Evolutionary conservation across 176 grass and related monocot genomes (phyloP), one percentile per base, ranked within the genome.

Genomic region (Aegilops longissima): DNA sequence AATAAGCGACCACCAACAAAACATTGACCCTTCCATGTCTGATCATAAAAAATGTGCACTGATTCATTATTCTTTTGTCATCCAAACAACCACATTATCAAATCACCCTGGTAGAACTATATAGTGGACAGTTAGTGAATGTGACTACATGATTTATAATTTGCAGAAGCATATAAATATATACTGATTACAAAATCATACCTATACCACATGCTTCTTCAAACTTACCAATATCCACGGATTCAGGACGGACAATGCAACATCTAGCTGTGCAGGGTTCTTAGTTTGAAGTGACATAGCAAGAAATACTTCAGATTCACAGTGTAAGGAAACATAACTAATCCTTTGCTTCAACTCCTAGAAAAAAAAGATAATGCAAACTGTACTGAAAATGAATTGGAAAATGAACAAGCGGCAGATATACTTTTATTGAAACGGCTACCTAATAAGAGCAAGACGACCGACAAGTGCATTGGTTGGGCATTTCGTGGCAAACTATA

Each of bases 401-500:
- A 27, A 27, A 27, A 27, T 27, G 27, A 27, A 27, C 27, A 27
- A 27, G 27, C 27, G 27, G 27, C 27, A 27, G 27, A 27, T 27
- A 27, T 27, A 27, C 27, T 27, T 27, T 27, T 27, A 27, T 27
- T 27, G 27, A 27, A 27, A 27, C 27, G 27, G 27, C 27, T 27
- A 27, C 27, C 27, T 27, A 27, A 27, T 27, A 27, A 27, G 27
- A 27, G 27, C 27, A 27, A 27, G 27, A 27, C 27, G 27, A 70
- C 95, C 91, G 86, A 92, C 67, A 51, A 98, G 95, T 2, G 93
- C 93, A 77, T 98, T 95, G 12, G 86, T 84, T 70, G 95, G 93
- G 83, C 83, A 92, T 71, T 98, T 98, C 16, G 95, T 98, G 12
- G 95, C 95, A 17, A 98, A 89, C 93, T 98, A 82, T 88, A 84